Percentiles rank a stretch among this genome's conserved stretches.
These are phyloP conservation scores for Mycena venus DNA, from an alignment of 768 basidiomycete genomes.

Conservation along the genomic window DNA sequence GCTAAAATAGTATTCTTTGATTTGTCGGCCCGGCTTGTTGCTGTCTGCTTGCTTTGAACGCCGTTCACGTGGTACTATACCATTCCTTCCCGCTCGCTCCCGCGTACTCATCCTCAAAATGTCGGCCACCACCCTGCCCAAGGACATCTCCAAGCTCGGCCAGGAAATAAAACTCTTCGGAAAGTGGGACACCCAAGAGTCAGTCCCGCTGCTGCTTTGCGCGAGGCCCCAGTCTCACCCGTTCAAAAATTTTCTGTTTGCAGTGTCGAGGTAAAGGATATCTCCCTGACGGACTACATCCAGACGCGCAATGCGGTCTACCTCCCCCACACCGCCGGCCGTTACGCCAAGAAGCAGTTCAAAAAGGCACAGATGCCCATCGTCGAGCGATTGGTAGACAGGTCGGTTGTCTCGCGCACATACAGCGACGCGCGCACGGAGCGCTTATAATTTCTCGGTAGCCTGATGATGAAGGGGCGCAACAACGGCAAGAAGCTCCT, in stretches of 20 bases:
- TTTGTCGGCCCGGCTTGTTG: too few species aligned
- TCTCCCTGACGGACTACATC: constrained; percentile 99
- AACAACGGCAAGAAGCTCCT: constrained; percentile 99
- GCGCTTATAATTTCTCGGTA: constrained; percentile 42
- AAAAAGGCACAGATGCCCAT: constrained; percentile 99
- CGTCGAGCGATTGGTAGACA: constrained; percentile 97
- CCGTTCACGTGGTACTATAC: too few species aligned
- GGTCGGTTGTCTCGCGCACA: constrained; percentile 68
- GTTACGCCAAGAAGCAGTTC: constrained; percentile 99
- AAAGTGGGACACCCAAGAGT: constrained; percentile 99
- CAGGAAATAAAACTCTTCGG: constrained; percentile 96
- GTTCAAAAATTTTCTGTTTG: background rate
- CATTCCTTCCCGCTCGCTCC: too few species aligned
- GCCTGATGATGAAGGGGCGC: constrained; percentile 99
- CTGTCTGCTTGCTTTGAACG: too few species aligned
- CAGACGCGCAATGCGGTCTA: constrained; percentile 98
- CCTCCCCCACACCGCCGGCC: constrained; percentile 98
- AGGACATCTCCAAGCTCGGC: constrained; percentile 84
- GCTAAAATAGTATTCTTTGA: too few species aligned
- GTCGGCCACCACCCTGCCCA: constrained; percentile 79
- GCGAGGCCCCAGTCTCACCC: background rate
- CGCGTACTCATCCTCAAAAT: constrained; percentile 45
- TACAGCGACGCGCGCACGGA: background rate
- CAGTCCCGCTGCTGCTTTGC: constrained; percentile 52
- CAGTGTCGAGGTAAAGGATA: constrained; percentile 99